phyloP scores from a whole-genome alignment of 2,329 filamentous ascomycete genomes.

The Trichoderma asperellum region DNA sequence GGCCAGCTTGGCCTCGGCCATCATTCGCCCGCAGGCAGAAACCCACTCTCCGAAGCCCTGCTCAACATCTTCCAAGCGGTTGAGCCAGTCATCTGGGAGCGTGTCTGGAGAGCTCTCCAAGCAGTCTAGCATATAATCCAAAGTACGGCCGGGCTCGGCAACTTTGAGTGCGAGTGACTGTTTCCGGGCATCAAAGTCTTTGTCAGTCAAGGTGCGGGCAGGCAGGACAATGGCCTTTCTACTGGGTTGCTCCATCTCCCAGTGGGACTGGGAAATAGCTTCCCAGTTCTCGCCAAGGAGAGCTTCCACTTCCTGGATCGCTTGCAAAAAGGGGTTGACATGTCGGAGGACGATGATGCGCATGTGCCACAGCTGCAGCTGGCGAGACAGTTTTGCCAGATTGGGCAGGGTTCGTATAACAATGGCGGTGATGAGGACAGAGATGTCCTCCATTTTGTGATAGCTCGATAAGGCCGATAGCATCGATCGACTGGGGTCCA shows the following conservation, averaged over 20 bases:
- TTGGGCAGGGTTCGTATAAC: constrained; percentile 87
- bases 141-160: constrained; percentile 66
- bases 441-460: constrained; percentile 82
- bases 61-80: constrained; percentile 81
- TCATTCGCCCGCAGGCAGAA: constrained; percentile 72
- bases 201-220: constrained; percentile 43
- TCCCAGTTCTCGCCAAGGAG: constrained; percentile 70
- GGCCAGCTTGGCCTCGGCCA: constrained; percentile 68
- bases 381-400: constrained; percentile 70
- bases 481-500: constrained; percentile 38
- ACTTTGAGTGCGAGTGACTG: constrained; percentile 70
- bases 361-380: constrained; percentile 79
- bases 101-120: constrained; percentile 84
- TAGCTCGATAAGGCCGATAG: constrained; percentile 56
- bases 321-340: constrained; percentile 68
- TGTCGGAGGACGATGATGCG: constrained; percentile 75
- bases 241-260: constrained; percentile 18
- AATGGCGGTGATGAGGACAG: constrained; percentile 86
- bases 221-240: constrained; percentile 29
- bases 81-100: constrained; percentile 84
- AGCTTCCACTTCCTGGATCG: constrained; percentile 67
- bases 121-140: constrained; percentile 85
- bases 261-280: constrained; percentile 50
- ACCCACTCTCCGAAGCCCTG: constrained; percentile 79
- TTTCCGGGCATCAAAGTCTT: constrained; percentile 63